Base-by-base conservation (phyloP, 1,284 basidiomycete genomes). In the Trichosporon ovoides region DNA sequence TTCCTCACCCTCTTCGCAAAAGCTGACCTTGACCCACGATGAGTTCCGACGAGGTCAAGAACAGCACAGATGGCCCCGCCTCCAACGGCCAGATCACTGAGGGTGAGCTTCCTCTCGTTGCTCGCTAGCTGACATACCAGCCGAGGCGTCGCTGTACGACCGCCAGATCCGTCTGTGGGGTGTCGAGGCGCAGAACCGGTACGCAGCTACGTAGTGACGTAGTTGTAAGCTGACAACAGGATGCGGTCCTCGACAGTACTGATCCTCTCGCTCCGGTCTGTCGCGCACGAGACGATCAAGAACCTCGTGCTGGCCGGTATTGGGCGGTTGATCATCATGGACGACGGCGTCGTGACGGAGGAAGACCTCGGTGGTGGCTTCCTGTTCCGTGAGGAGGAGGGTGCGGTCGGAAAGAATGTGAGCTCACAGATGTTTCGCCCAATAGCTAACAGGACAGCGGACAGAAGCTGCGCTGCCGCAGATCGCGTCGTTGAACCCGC, bases 101-200 rank as follows among this genome's bases (percentile, higher is more conserved):
- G 61, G 73, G 73, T 73, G 22, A 54, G 65, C 51, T 56, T 22
- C 0, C 28, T 12, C 10, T 16, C 1, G 5, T 13, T 12, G 0
- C n/a, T n/a, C n/a, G n/a, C n/a, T n/a, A 22, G 43, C 63, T 64
- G 52, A 67, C 52, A n/a, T 31, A 28, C 12, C 57, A 87, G 88
- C 88, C 76, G 88, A 91, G 73, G 89, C 87, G 16, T 87, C 87
- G 6, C 78, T 97, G 31, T 98, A 98, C 75, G 95, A 98, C 78
- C 87, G 95, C 38, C 95, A 98, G 78, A 97, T 98, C 80, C 85
- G 96, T 28, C 80, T 98, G 61, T 98, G 95, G 95, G 95, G 96
- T 46, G 83, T 97, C 31, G 95, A 97, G 75, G 95, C 96, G 28
- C 95, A 98, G 76, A 92, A 95, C 77, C 83, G 87, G 92, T 91